Evolutionary conservation across 2,329 filamentous ascomycete species (phyloP).

Genomic region (Phoma sp.): DNA sequence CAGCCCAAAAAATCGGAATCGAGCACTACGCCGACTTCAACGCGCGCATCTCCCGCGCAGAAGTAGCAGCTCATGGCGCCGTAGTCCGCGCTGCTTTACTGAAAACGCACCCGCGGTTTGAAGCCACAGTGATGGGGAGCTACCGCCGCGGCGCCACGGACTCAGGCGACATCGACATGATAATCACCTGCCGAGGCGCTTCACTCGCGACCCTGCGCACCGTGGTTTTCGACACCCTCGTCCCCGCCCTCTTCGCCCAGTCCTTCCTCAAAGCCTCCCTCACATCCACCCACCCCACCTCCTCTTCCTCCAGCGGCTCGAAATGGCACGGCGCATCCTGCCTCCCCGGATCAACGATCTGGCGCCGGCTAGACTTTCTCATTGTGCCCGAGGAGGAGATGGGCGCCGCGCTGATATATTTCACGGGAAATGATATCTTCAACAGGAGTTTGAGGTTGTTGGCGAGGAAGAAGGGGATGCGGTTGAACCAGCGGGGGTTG

Average conservation of each 20-base stretch:
- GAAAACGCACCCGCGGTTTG: constrained; percentile 66
- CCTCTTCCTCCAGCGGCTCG: constrained; percentile 60
- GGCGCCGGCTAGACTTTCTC: constrained; percentile 85
- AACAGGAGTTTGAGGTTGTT: constrained; percentile 84
- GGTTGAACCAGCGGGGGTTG: constrained; percentile 82
- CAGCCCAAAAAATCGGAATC: constrained; percentile 76
- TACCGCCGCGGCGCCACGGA: constrained; percentile 78
- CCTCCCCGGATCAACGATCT: constrained; percentile 64
- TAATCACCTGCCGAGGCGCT: constrained; percentile 74
- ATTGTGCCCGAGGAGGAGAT: constrained; percentile 80
- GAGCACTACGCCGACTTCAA: constrained; percentile 82
- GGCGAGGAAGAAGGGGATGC: constrained; percentile 80
- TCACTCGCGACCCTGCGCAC: constrained; percentile 60
- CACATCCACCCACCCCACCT: constrained; percentile 57
- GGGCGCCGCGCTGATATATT: constrained; percentile 89
- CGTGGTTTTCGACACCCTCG: constrained; percentile 67
- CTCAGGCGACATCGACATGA: constrained; percentile 83
- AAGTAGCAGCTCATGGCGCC: constrained; percentile 73
- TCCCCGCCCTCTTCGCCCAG: constrained; percentile 63
- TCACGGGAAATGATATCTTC: constrained; percentile 94
- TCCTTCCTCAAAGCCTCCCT: constrained; percentile 74
- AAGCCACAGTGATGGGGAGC: constrained; percentile 80
- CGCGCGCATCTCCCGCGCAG: constrained; percentile 74
- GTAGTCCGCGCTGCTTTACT: constrained; percentile 67
- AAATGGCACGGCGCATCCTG: constrained; percentile 91